Evolutionary conservation across 1,284 basidiomycete genomes (phyloP).

Genomic region (Rhodotorula sp.): DNA sequence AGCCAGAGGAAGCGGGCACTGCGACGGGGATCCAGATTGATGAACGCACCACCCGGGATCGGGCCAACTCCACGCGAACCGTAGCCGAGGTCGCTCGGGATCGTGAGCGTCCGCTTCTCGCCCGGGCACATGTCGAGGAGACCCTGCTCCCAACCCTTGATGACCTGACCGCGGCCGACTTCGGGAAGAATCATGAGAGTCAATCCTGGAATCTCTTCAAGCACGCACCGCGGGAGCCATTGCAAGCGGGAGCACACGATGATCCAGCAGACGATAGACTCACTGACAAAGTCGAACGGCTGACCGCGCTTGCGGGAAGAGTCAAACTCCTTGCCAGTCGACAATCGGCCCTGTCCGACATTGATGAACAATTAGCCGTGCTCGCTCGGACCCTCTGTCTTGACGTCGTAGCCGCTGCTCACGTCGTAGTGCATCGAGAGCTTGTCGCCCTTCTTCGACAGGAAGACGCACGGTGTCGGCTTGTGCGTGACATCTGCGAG

Average conservation of each 20-base stretch:
- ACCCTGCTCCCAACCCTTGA: slow-evolving; percentile 55
- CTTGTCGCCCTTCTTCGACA: slow-evolving; percentile 54
- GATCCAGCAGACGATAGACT: neutral
- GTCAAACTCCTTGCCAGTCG: slow-evolving; percentile 57
- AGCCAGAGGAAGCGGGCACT: neutral
- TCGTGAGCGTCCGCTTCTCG: slow-evolving; percentile 68
- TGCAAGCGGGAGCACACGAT: no score
- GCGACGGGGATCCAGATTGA: neutral
- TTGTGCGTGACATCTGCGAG: slow-evolving; percentile 48
- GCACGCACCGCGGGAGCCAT: no score
- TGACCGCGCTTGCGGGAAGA: slow-evolving; percentile 55
- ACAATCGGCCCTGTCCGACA: slow-evolving; percentile 49
- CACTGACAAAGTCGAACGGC: slow-evolving; percentile 54
- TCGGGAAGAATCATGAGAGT: neutral
- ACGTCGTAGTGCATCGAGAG: slow-evolving; percentile 43
- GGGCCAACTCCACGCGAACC: slow-evolving; percentile 70
- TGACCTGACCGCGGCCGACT: slow-evolving; percentile 57
- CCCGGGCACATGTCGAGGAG: slow-evolving; percentile 62
- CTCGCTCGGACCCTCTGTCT: no score
- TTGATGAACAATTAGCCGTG: neutral
- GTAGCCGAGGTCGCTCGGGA: slow-evolving; percentile 69
- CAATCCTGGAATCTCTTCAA: neutral
- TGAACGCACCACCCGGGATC: slow-evolving; percentile 60
- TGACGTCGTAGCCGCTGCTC: slow-evolving; percentile 19
- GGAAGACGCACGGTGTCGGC: slow-evolving; percentile 53